These are phyloP conservation scores for Malassezia sympodialis DNA, from an alignment of 1,284 basidiomycete species.

Conservation along the genomic window DNA sequence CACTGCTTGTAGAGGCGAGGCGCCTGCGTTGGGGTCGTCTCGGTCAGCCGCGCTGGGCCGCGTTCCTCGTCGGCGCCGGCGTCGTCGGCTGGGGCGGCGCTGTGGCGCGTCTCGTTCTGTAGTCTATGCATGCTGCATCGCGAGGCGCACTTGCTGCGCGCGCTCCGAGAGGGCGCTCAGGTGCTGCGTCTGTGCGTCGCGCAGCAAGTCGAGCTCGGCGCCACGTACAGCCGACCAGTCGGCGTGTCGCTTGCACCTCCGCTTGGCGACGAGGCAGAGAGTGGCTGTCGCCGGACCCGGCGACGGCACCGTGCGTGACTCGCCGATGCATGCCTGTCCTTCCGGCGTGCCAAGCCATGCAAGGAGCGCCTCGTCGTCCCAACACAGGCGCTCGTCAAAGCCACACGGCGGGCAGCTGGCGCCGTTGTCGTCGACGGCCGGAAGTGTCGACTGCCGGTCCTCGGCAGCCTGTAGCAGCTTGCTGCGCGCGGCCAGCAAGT, in stretches of 20 bases:
- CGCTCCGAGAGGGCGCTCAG: conserved; percentile 13
- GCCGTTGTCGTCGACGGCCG: neutral
- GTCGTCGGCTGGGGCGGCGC: conserved; percentile 23
- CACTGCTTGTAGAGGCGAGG: conserved; percentile 35
- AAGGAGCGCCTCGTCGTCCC: conserved; percentile 20
- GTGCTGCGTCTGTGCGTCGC: conserved; percentile 16
- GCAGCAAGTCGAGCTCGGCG: conserved; percentile 22
- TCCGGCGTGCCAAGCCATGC: conserved; percentile 10
- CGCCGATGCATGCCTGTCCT: conserved; percentile 9
- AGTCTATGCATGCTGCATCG: conserved; percentile 6
- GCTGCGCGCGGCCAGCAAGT: conserved; percentile 9
- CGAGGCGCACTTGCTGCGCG: conserved; percentile 1
- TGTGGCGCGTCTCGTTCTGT: conserved; percentile 19
- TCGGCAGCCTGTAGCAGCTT: conserved; percentile 21
- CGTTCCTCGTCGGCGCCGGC: conserved; percentile 23
- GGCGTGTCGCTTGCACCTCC: conserved; percentile 22
- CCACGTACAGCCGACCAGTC: conserved; percentile 24
- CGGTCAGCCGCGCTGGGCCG: conserved; percentile 26
- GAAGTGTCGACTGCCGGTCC: conserved; percentile 17
- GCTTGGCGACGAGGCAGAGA: conserved; percentile 19
- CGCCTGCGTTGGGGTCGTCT: conserved; percentile 23
- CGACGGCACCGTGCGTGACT: neutral
- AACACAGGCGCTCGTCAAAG: conserved; percentile 23
- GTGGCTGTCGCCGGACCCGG: neutral
- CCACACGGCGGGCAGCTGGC: conserved; percentile 16